These are phyloP conservation scores for Rhododendron griersonianum DNA, from an alignment of 148 eudicot genomes.

Conservation along the genomic window DNA sequence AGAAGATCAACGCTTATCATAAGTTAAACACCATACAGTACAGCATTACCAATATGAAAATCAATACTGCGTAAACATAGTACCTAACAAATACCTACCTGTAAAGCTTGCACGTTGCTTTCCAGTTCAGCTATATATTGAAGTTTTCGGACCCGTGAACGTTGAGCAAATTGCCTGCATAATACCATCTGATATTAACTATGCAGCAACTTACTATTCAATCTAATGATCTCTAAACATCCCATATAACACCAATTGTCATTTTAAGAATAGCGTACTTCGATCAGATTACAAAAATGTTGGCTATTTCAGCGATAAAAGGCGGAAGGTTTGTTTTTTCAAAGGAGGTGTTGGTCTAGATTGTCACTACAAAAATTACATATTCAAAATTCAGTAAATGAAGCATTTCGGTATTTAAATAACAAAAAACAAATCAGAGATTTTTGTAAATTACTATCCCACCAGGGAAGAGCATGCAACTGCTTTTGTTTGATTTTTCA, in stretches of 20 bases:
- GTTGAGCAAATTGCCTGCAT: slow-evolving; percentile 95
- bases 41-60: background rate
- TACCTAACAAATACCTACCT: slow-evolving; percentile 36
- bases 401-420: background rate
- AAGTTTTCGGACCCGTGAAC: slow-evolving; percentile 92
- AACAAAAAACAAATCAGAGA: background rate
- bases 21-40: background rate
- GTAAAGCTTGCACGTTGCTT: slow-evolving; percentile 81
- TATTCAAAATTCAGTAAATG: background rate
- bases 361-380: background rate
- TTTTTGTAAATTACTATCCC: background rate
- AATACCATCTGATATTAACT: slow-evolving; percentile 7
- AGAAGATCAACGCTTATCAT: background rate
- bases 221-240: background rate
- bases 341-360: background rate
- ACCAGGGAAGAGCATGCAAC: background rate
- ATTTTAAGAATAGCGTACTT: background rate
- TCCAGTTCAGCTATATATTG: slow-evolving; percentile 98
- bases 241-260: background rate
- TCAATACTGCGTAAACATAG: background rate
- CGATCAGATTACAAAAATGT: background rate
- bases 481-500: background rate
- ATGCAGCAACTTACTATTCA: background rate
- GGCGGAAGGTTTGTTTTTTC: background rate
- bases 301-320: background rate